phyloP scores from a whole-genome alignment of 805 yeast genomes.

The Hemisphaericaspora nanyangensis region DNA sequence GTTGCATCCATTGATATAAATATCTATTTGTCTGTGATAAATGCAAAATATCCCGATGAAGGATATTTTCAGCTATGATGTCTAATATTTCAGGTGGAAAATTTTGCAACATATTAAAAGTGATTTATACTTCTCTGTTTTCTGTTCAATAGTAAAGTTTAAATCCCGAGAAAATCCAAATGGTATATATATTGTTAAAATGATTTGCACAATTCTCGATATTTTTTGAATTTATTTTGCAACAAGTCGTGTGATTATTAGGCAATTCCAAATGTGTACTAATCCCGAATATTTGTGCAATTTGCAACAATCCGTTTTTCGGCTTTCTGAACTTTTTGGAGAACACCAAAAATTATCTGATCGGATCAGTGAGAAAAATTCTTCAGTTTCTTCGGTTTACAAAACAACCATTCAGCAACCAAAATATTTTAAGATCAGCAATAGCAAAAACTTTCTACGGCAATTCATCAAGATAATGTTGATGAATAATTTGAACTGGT shows the following conservation, averaged over 20 bases:
- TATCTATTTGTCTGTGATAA: constrained; percentile 11
- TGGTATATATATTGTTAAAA: background rate
- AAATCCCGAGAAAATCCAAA: background rate
- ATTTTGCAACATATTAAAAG: constrained; percentile 11
- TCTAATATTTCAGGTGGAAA: constrained; percentile 20
- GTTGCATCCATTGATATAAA: constrained; percentile 3
- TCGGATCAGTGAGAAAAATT: constrained; percentile 3
- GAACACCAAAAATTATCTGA: constrained; percentile 3
- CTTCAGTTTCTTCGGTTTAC: background rate
- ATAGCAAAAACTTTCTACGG: no score
- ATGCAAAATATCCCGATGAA: constrained; percentile 13
- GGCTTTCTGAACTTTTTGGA: background rate
- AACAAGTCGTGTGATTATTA: background rate
- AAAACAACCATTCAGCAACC: background rate
- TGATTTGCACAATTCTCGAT: background rate
- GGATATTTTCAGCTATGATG: constrained; percentile 9
- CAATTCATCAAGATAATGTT: background rate
- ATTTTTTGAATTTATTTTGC: background rate
- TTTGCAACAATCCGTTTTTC: constrained; percentile 2
- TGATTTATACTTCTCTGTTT: no score
- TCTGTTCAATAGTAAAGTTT: no score
- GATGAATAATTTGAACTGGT: background rate
- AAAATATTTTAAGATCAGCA: background rate
- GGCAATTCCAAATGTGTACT: background rate
- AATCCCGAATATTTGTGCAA: background rate